Conservation (phyloP, 2,329 filamentous ascomycete species). For the Lecanoromycetidae sp. region DNA sequence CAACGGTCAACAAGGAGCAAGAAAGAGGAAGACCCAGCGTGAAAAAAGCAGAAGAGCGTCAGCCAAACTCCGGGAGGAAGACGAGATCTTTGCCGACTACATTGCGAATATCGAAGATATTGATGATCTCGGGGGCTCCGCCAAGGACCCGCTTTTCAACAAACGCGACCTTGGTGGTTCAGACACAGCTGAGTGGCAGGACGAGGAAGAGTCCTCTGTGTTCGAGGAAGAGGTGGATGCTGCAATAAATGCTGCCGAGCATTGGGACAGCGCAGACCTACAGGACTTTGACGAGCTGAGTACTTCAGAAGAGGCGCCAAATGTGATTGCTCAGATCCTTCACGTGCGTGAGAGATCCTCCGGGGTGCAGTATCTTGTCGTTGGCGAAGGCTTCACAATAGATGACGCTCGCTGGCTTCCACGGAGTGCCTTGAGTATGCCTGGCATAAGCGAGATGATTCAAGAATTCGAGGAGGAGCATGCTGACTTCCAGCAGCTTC, state of each 20-base stretch:
- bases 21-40: background rate
- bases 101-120: slow-evolving; percentile 29
- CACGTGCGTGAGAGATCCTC: slow-evolving; percentile 33
- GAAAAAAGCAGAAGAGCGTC: background rate
- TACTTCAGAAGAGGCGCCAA: slow-evolving; percentile 37
- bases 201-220: background rate
- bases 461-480: slow-evolving; percentile 8
- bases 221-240: background rate
- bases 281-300: slow-evolving; percentile 38
- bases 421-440: slow-evolving; percentile 3
- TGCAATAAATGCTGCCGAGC: slow-evolving; percentile 5
- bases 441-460: slow-evolving; percentile 3
- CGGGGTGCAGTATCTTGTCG: slow-evolving; percentile 42
- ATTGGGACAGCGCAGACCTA: slow-evolving; percentile 36
- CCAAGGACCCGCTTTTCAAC: background rate
- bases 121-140: slow-evolving; percentile 18
- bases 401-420: slow-evolving; percentile 42
- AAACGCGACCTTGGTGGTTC: slow-evolving; percentile 6
- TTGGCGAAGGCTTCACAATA: slow-evolving; percentile 31
- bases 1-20: background rate
- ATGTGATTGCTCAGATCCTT: slow-evolving; percentile 32
- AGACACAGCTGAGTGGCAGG: slow-evolving; percentile 6
- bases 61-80: background rate
- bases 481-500: background rate
- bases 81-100: slow-evolving; percentile 27